Base-by-base conservation (phyloP, 2,329 filamentous ascomycete species). In the Purpureocillium takamizusanense region DNA sequence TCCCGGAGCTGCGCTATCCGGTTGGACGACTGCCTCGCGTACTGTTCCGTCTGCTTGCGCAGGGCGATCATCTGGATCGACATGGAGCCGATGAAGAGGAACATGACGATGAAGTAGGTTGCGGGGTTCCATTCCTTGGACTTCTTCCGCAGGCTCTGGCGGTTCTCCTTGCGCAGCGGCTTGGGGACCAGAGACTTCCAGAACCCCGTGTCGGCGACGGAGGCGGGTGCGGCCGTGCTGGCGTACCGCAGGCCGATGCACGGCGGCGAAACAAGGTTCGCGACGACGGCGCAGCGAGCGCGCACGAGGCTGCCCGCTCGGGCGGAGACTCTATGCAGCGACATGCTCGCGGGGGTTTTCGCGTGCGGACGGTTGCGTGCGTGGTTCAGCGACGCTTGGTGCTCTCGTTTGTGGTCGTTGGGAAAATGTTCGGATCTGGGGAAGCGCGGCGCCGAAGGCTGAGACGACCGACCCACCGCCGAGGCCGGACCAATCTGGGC, bases 1-100 rank as follows among this genome's bases (percentile, higher is more conserved):
- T 95, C 90, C 30, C 76, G 76, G 42, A 98, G 61, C 23, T 87
- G 55, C 3, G 72, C 74, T 45, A 98, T 84, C 55, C 85, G 83
- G 7, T 85, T 79, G 49, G 95, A 85, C 5, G 88, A 81, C 48
- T 80, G 78, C 36, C 89, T 78, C 53, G 72, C 77, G 51, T 84
- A 89, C 9, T 80, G 77, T 25, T 73, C 70, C 53, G 81, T 83
- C 36, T 89, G 81, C 50, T 84, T 85, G 51, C 81, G 83, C 51
- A 97, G 59, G 28, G 80, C 72, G 53, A 98, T 82, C 72, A 92
- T 85, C 52, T 95, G 86, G 51, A 98, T 95, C 12, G 90, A 86
- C 71, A 95, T 94, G 44, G 87, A 95, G 4, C 94, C 94, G 46
- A 97, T 90, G 46, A 97, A 72, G 31, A 88, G 68, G 53, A 88